A percentile compares a stretch with the other conserved stretches of the same genome.
These are phyloP conservation scores for Neonectria sp. DNA, from an alignment of 2,329 filamentous ascomycete species.

Conservation along the genomic window DNA sequence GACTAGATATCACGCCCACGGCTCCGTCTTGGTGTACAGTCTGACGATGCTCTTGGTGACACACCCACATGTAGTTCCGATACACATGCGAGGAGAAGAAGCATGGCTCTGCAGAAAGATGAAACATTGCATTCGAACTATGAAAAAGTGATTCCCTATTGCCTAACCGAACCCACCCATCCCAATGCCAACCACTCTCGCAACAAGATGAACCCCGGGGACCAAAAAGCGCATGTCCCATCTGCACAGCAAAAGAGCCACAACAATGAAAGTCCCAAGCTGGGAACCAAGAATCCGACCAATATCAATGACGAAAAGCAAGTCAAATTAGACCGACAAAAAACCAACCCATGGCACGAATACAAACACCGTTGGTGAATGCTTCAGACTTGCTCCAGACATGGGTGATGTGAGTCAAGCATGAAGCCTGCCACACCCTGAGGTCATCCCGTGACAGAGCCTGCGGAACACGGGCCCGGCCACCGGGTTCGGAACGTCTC, in stretches of 20 bases:
- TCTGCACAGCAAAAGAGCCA: conserved; percentile 27
- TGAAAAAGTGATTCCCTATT: conserved; percentile 33
- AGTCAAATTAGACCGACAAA: conserved; percentile 16
- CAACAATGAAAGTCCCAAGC: conserved; percentile 2
- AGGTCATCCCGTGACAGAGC: conserved; percentile 10
- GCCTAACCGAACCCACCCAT: conserved; percentile 32
- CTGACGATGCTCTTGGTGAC: neutral
- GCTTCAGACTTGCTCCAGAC: conserved; percentile 10
- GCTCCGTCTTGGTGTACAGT: neutral
- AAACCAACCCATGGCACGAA: conserved; percentile 6
- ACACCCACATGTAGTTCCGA: neutral
- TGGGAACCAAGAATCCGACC: conserved; percentile 16
- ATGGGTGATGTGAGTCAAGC: neutral
- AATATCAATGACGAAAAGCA: conserved; percentile 16
- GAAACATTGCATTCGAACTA: conserved; percentile 19
- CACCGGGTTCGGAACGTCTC: conserved; percentile 4
- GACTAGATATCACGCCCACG: neutral
- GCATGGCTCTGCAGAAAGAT: conserved; percentile 1
- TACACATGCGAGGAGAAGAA: conserved; percentile 3
- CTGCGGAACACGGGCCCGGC: conserved; percentile 2
- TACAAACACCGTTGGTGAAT: conserved; percentile 17
- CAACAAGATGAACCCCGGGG: conserved; percentile 32
- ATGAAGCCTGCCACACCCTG: neutral
- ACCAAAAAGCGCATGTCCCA: conserved; percentile 28
- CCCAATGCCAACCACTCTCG: conserved; percentile 39